Conservation (phyloP, 2,329 filamentous ascomycete species). For the Trichoderma oligosporum region DNA sequence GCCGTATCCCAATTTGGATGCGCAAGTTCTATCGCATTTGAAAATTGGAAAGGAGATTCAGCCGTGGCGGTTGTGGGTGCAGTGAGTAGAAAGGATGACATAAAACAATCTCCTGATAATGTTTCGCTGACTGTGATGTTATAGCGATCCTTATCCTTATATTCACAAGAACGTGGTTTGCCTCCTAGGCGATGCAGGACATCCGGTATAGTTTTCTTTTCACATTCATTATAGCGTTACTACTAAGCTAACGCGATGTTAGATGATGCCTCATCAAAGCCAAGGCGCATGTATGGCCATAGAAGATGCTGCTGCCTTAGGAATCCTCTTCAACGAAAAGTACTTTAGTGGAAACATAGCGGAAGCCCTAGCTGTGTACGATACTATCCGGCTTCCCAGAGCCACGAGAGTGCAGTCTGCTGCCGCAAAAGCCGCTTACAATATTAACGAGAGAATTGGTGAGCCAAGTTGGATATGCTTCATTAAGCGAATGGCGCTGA, state of each 20-base stretch:
- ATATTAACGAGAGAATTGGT: constrained; percentile 62
- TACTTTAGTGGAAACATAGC: constrained; percentile 47
- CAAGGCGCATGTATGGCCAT: constrained; percentile 68
- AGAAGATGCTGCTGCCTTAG: constrained; percentile 61
- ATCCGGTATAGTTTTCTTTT: constrained; percentile 46
- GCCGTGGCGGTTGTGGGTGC: constrained; percentile 61
- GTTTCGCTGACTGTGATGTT: not conserved
- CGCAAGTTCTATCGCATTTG: constrained; percentile 54
- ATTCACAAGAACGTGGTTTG: constrained; percentile 50
- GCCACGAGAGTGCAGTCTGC: constrained; percentile 55
- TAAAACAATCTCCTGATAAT: not conserved
- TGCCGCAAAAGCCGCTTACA: constrained; percentile 54
- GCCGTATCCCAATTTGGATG: constrained; percentile 58
- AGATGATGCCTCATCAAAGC: constrained; percentile 66
- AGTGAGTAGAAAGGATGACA: constrained; percentile 32
- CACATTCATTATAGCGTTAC: not conserved
- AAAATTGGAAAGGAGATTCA: constrained; percentile 59
- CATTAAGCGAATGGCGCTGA: not conserved
- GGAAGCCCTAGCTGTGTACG: constrained; percentile 48
- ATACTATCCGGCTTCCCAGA: constrained; percentile 51
- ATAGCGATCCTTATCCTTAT: constrained; percentile 53
- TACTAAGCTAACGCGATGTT: constrained; percentile 3
- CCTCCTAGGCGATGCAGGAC: constrained; percentile 62
- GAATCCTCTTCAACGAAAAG: constrained; percentile 53
- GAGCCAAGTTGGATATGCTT: not conserved